A percentile compares a stretch with the other conserved stretches of the same genome.
Evolutionary conservation across 139 green algal genomes (phyloP).

Genomic region (Chlorella vulgaris): DNA sequence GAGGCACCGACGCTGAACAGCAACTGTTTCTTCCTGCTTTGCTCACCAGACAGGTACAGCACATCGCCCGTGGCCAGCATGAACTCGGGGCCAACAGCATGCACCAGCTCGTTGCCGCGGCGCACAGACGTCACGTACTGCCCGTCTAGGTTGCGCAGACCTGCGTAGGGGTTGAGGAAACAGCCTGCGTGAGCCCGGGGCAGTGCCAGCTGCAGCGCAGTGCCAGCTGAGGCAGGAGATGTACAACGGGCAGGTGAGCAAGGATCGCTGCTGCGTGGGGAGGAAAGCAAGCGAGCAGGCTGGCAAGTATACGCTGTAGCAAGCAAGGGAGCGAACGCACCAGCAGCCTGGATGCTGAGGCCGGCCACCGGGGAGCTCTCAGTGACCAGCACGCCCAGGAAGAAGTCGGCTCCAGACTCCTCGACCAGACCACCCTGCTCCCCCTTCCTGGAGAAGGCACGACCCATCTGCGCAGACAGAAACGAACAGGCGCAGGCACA

Average conservation of each 20-base stretch:
- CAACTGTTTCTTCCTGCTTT: too few species aligned
- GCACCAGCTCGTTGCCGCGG: constrained; percentile 34
- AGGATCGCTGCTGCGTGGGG: too few species aligned
- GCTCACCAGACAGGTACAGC: constrained; percentile 41
- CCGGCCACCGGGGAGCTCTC: constrained; percentile 40
- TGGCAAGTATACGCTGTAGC: too few species aligned
- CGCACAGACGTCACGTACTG: constrained; percentile 40
- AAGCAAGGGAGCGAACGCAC: too few species aligned
- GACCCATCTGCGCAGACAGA: neutral
- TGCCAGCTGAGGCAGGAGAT: too few species aligned
- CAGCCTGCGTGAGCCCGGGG: too few species aligned
- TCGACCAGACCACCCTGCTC: neutral
- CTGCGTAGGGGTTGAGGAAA: neutral
- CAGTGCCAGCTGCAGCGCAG: too few species aligned
- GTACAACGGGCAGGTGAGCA: too few species aligned
- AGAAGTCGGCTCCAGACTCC: constrained; percentile 21
- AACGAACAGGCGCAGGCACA: neutral
- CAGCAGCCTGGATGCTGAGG: constrained; percentile 38
- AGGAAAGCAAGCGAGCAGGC: too few species aligned
- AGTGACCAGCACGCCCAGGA: constrained; percentile 50
- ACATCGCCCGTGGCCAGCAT: constrained; percentile 41
- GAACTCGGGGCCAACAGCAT: constrained; percentile 50
- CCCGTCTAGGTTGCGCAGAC: constrained; percentile 45
- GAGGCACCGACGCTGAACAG: too few species aligned
- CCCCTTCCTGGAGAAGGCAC: neutral